Percentiles rank a stretch among this genome's conserved stretches.
Conservation (phyloP, 2,329 filamentous ascomycete species). For the Neopestalotiopsis sp. region DNA sequence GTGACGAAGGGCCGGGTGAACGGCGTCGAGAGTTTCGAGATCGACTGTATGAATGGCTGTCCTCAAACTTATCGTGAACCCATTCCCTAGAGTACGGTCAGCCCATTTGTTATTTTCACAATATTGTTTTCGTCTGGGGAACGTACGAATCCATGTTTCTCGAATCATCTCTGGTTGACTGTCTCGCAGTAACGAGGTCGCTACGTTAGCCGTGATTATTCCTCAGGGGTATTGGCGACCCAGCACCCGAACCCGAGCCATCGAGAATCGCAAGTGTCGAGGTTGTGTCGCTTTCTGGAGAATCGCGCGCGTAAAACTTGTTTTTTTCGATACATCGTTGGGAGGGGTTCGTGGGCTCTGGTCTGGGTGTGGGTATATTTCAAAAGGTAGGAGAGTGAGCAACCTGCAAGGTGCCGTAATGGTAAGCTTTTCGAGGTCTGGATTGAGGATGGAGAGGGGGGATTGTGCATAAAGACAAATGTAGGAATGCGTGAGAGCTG, state of each 20-base stretch:
- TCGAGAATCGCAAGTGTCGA: constrained; percentile 23
- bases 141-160: constrained; percentile 75
- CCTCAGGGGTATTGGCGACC: constrained; percentile 20
- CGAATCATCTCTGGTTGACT: constrained; percentile 62
- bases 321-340: constrained; percentile 3
- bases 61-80: constrained; percentile 91
- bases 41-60: constrained; percentile 51
- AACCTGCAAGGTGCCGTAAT: constrained; percentile 12
- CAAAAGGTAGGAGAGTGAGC: constrained; percentile 13
- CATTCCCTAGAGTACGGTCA: constrained; percentile 66
- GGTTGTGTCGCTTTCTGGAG: constrained; percentile 3
- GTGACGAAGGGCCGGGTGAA: constrained; percentile 42
- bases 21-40: constrained; percentile 30
- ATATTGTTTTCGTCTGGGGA: not conserved
- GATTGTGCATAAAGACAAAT: constrained; percentile 1
- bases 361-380: constrained; percentile 1
- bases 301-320: not conserved
- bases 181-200: constrained; percentile 47
- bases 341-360: constrained; percentile 2
- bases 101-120: not conserved
- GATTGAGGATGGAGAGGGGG: constrained; percentile 24
- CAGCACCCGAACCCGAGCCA: constrained; percentile 8
- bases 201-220: constrained; percentile 52
- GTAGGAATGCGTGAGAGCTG: constrained; percentile 7
- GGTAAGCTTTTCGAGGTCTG: constrained; percentile 15